Percentiles rank a stretch among this genome's conserved stretches.
Conservation (phyloP, 257 asterid species). For the Capsicum rhomboideum region DNA sequence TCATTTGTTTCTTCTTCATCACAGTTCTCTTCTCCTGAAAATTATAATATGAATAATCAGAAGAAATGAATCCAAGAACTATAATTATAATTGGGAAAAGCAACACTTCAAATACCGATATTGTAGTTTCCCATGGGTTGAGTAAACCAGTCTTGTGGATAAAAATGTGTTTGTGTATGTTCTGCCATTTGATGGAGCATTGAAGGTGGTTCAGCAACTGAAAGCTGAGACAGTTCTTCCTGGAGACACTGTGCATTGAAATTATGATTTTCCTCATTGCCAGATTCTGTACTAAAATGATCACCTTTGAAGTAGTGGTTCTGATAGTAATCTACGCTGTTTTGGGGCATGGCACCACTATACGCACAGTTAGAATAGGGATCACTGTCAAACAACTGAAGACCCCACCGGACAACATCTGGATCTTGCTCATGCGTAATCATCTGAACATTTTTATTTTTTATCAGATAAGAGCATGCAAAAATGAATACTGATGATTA, state of each 20-base stretch:
- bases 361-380: conserved; percentile 73
- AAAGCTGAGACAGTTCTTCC: conserved; percentile 69
- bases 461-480: conserved; percentile 6
- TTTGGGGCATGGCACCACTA: conserved; percentile 43
- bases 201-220: conserved; percentile 53
- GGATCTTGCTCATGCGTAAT: conserved; percentile 84
- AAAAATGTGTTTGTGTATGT: conserved; percentile 37
- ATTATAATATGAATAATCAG: conserved; percentile 8
- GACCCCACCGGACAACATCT: conserved; percentile 94
- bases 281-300: conserved; percentile 34
- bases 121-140: conserved; percentile 55
- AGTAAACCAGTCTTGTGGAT: conserved; percentile 65
- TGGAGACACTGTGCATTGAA: conserved; percentile 38
- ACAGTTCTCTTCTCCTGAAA: conserved; percentile 41
- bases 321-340: conserved; percentile 41
- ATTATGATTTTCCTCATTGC: conserved; percentile 27
- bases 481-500: conserved; percentile 4
- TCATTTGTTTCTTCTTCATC: conserved; percentile 39
- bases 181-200: conserved; percentile 35
- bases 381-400: conserved; percentile 80
- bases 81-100: not conserved
- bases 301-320: conserved; percentile 42
- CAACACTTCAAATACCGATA: conserved; percentile 36
- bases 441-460: conserved; percentile 28
- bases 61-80: not conserved